A percentile compares a stretch with the other conserved stretches of the same genome.
phyloP scores from a whole-genome alignment of 306 rosid species.

The Alnus glutinosa region DNA sequence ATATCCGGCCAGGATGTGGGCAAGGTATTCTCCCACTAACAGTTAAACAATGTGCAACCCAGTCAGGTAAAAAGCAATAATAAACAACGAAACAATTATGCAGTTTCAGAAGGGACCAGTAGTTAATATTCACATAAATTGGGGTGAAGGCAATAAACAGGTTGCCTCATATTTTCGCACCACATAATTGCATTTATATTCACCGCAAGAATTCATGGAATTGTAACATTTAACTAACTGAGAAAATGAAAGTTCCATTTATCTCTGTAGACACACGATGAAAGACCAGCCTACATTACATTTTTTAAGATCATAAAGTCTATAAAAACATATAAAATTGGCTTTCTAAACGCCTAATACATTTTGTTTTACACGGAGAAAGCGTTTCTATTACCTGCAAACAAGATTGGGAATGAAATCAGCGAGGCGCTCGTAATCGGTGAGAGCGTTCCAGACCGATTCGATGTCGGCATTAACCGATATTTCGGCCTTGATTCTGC shows the following conservation, averaged over 20 bases:
- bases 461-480: constrained; percentile 61
- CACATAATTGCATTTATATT: background rate
- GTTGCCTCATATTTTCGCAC: background rate
- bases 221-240: background rate
- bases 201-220: background rate
- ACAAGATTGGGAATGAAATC: constrained; percentile 93
- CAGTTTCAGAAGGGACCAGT: background rate
- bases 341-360: background rate
- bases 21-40: constrained; percentile 78
- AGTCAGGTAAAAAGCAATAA: background rate
- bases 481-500: constrained; percentile 63
- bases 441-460: constrained; percentile 82
- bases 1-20: constrained; percentile 83
- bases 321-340: too few relatives aligned
- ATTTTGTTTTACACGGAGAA: background rate
- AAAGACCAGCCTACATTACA: background rate
- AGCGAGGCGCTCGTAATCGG: constrained; percentile 88
- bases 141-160: background rate
- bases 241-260: background rate
- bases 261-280: background rate
- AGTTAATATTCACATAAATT: background rate
- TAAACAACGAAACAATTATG: background rate
- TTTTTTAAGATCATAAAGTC: too few relatives aligned
- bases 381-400: constrained; percentile 50
- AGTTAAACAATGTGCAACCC: constrained; percentile 13